phyloP scores from a whole-genome alignment of 495 filamentous ascomycete species.

The Trichoderma virens region DNA sequence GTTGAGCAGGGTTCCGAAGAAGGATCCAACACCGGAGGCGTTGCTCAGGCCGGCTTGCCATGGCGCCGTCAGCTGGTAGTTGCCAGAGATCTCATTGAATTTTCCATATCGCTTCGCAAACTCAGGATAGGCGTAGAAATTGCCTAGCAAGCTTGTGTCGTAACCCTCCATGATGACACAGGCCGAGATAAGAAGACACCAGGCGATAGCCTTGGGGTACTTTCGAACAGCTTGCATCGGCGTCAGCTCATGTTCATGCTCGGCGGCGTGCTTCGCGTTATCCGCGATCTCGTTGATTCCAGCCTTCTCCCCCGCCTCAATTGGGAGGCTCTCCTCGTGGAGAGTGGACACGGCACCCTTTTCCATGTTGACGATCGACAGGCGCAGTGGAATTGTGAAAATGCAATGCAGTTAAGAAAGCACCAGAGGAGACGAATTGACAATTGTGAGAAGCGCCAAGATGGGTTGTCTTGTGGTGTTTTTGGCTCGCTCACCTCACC shows the following conservation, averaged over 20 bases:
- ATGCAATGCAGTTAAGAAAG: neutral
- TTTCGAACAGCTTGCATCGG: slow-evolving; percentile 30
- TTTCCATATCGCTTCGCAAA: slow-evolving; percentile 30
- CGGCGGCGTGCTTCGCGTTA: slow-evolving; percentile 25
- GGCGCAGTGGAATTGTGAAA: neutral
- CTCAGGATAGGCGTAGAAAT: slow-evolving; percentile 25
- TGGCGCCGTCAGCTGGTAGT: slow-evolving; percentile 26
- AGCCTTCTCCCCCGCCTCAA: slow-evolving; percentile 12
- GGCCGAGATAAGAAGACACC: slow-evolving; percentile 42
- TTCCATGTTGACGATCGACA: slow-evolving; percentile 14
- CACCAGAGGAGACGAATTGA: neutral
- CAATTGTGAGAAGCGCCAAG: neutral
- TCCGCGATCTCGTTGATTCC: slow-evolving; percentile 12
- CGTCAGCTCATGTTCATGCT: slow-evolving; percentile 32
- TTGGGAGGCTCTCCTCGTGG: slow-evolving; percentile 10
- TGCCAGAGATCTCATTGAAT: slow-evolving; percentile 15
- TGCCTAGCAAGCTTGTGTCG: slow-evolving; percentile 33
- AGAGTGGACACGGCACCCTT: slow-evolving; percentile 10
- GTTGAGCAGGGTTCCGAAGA: slow-evolving; percentile 28
- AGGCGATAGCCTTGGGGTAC: slow-evolving; percentile 42
- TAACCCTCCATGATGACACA: slow-evolving; percentile 53
- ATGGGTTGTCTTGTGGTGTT: neutral
- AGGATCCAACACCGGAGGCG: slow-evolving; percentile 28
- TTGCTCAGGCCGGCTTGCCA: slow-evolving; percentile 32
- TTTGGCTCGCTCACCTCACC: neutral